Evolutionary conservation across 305 asterid genomes (phyloP), one percentile per base, ranked within the genome.

Genomic region (Fraxinus xanthoxyloides): DNA sequence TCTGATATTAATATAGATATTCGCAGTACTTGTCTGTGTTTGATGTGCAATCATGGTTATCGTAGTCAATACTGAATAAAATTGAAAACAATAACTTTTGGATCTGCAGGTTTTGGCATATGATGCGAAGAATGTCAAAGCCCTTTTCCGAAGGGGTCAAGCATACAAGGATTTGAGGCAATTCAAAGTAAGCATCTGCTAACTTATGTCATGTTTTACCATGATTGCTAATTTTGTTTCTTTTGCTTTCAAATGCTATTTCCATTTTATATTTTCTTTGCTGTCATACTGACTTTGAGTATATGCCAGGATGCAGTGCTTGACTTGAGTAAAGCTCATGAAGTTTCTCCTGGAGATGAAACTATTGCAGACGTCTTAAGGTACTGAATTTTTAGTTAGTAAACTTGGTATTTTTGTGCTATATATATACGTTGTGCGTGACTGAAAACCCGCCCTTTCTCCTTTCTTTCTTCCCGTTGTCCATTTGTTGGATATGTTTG

Each of bases 121-220:
- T 85, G 98, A 95, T 63, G 81, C 86, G 48, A 91, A 85, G 77
- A 95, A 95, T 80, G 85, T 91, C 72, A 95, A 95, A 86, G 99
- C 98, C 77, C 97, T 95, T 76, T 95, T 93, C 85, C 92, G 99
- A 65, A 91, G 97, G 83, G 99, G 98, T 83, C 99, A 93, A 86
- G 99, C 98, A 59, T 91, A 89, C 82, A 93, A 90, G 83, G 97
- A 90, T 78, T 21, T 91, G 86, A 95, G 94, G 65, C 90, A 84
- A 83, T 85, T 93, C 61, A 89, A 85, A 85, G 99, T 95, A 88
- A 87, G 99, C 85, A 80, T 82, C 75, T 77, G 34, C 86, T 81
- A 34, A 36, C 83, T 9, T 36, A 48, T 69, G 72, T 87, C 36
- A 76, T 65, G 63, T 79, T 79, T 26, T 79, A n/a, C 59, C 70